Conservation (phyloP, 495 filamentous ascomycete genomes). For the Aspergillus olivimuriae region DNA sequence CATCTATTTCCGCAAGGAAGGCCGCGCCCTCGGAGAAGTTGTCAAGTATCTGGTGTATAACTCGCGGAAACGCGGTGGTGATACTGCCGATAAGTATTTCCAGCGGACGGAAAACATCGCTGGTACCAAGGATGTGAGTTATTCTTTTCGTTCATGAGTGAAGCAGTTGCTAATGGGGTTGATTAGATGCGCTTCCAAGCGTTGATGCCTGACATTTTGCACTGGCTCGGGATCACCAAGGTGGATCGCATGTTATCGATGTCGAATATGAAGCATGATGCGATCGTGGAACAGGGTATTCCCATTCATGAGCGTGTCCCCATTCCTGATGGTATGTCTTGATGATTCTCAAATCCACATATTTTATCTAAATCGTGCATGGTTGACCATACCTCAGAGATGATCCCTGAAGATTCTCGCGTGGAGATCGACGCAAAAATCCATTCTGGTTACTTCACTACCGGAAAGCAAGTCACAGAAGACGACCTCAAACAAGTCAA, state of each 20-base stretch:
- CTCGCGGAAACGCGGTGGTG: conserved; percentile 63
- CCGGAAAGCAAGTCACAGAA: conserved; percentile 75
- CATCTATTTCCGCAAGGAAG: conserved; percentile 94
- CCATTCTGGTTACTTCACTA: conserved; percentile 81
- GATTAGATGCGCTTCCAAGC: conserved; percentile 80
- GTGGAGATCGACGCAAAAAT: conserved; percentile 96
- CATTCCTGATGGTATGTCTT: conserved; percentile 56
- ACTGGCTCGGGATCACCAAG: conserved; percentile 92
- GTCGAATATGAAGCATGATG: conserved; percentile 97
- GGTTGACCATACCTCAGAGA: conserved; percentile 42
- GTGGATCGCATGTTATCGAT: conserved; percentile 93
- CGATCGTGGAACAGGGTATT: conserved; percentile 87
- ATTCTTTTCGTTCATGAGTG: not conserved
- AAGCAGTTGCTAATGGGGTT: not conserved
- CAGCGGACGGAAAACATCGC: conserved; percentile 86
- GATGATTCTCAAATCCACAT: not conserved
- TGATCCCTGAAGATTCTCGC: conserved; percentile 83
- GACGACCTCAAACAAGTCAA: conserved; percentile 75
- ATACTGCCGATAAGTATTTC: conserved; percentile 88
- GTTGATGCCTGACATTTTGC: conserved; percentile 88
- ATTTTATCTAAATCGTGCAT: not conserved
- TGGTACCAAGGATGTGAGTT: conserved; percentile 59
- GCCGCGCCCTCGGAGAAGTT: conserved; percentile 80
- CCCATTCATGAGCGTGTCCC: conserved; percentile 82
- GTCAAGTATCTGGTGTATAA: conserved; percentile 94